These are phyloP conservation scores for Arthrobotrys musiformis DNA, from an alignment of 2,329 filamentous ascomycete genomes.

Conservation along the genomic window DNA sequence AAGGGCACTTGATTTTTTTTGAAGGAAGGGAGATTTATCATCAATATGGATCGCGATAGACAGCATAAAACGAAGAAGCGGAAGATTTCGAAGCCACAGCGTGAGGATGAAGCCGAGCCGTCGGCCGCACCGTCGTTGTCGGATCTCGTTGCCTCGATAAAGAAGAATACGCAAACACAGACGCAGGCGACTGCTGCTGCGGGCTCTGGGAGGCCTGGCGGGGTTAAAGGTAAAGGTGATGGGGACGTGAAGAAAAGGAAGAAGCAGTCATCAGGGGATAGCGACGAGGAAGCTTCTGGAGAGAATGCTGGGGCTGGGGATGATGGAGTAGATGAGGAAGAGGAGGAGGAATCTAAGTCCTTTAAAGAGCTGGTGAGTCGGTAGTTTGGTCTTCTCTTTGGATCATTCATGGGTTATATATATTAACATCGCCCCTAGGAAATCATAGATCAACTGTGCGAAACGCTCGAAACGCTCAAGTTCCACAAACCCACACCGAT, in stretches of 20 bases:
- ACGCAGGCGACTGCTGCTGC: background rate
- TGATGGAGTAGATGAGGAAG: background rate
- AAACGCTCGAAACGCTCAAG: slow-evolving; percentile 82
- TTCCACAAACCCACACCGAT: slow-evolving; percentile 91
- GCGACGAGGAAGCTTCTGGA: slow-evolving; percentile 4
- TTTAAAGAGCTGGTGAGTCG: slow-evolving; percentile 66
- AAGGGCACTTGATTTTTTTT: background rate
- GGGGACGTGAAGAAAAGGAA: slow-evolving; percentile 55
- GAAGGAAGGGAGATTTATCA: background rate
- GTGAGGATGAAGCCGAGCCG: slow-evolving; percentile 39
- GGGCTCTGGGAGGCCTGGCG: background rate
- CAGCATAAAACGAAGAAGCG: slow-evolving; percentile 52
- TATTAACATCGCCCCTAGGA: slow-evolving; percentile 67
- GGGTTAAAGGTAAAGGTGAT: background rate
- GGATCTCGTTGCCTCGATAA: slow-evolving; percentile 53
- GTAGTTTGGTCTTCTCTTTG: slow-evolving; percentile 19
- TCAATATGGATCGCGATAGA: slow-evolving; percentile 47
- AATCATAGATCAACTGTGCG: slow-evolving; percentile 85
- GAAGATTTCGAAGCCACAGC: slow-evolving; percentile 35
- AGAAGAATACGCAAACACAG: slow-evolving; percentile 54
- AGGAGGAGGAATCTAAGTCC: slow-evolving; percentile 61
- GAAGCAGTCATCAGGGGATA: slow-evolving; percentile 36
- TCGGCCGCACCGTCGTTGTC: slow-evolving; percentile 28
- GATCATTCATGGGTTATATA: slow-evolving; percentile 11
- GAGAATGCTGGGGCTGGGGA: background rate